These are phyloP conservation scores for Colletotrichum sp. DNA, from an alignment of 2,329 filamentous ascomycete species.

Conservation along the genomic window DNA sequence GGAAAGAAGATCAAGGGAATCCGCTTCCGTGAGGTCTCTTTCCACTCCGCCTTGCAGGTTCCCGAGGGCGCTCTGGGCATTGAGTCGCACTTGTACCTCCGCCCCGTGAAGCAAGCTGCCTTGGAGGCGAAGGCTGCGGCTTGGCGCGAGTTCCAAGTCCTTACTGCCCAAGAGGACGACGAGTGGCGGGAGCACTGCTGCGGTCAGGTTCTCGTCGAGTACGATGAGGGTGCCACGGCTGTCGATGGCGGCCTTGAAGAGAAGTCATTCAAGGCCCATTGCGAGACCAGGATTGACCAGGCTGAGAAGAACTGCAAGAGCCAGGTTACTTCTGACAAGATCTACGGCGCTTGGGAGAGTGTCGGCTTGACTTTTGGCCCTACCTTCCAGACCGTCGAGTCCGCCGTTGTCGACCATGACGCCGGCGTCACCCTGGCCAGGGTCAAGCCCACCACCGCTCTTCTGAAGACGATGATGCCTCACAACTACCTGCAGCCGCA, in stretches of 20 bases:
- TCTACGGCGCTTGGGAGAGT: constrained; percentile 20
- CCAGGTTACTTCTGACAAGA: neutral
- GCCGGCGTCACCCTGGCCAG: neutral
- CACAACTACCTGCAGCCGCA: constrained; percentile 8
- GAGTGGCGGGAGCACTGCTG: neutral
- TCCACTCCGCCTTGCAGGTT: neutral
- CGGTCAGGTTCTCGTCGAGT: neutral
- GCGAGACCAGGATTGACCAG: neutral
- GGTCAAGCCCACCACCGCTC: neutral
- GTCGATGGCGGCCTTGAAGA: neutral
- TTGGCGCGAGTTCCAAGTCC: neutral
- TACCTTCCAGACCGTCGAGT: constrained; percentile 18
- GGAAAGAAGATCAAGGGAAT: constrained; percentile 16
- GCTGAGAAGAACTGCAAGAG: neutral
- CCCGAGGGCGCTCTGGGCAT: neutral
- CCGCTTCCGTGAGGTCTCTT: neutral
- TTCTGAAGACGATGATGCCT: constrained; percentile 12
- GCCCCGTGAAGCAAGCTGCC: neutral
- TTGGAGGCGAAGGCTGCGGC: neutral
- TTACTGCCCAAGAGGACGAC: neutral
- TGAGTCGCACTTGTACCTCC: neutral
- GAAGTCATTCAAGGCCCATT: neutral
- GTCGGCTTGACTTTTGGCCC: constrained; percentile 21
- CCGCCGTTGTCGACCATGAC: constrained; percentile 8
- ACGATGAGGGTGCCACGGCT: neutral